Evolutionary conservation across 306 rosid species (phyloP), one percentile per base, ranked within the genome.

Genomic region (Hippophae gyantsensis): DNA sequence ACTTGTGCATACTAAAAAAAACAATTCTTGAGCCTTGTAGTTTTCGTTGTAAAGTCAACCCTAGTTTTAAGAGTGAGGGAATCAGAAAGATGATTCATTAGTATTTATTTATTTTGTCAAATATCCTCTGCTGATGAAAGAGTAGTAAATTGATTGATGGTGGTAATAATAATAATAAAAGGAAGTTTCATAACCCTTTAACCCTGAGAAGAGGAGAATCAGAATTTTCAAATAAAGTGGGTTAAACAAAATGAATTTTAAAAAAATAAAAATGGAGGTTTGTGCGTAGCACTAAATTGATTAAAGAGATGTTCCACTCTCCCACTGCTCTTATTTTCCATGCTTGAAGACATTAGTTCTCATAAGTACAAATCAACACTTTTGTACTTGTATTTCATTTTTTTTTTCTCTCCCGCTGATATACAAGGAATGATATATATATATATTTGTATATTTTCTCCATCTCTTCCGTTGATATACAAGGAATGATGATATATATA

Each of bases 11-110:
- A 10, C 10, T 2, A n/a, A 6, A 32, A 64, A 26, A 25, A 61
- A 50, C 56, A 26, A 23, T 23, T 70, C 52, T 64, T 41, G 57
- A 42, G 8, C 65, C 13, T 63, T 60, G 81, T 60, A 71, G 58
- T 68, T 59, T 74, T 58, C 69, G 58, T 42, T 38, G 64, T 6
- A 52, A 79, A 82, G 94, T 86, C 89, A 80, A 74, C 78, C 51
- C 56, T 43, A 61, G 54, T 8, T 23, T 45, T 10, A 11, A 18
- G 13, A 13, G 10, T 3, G 51, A 52, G 42, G 6, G 62, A 69
- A 47, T 23, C 62, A 69, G 44, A 50, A 54, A 46, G 68, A 26
- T 41, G 61, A 54, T 61, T 61, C 62, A 45, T 49, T 49, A 13
- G 6, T 3, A 48, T 48, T 8, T 48, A 11, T 2, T 10, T 48